Evolutionary conservation across 306 rosid species (phyloP), one percentile per base, ranked within the genome.

Genomic region (Pachyrhizus erosus): DNA sequence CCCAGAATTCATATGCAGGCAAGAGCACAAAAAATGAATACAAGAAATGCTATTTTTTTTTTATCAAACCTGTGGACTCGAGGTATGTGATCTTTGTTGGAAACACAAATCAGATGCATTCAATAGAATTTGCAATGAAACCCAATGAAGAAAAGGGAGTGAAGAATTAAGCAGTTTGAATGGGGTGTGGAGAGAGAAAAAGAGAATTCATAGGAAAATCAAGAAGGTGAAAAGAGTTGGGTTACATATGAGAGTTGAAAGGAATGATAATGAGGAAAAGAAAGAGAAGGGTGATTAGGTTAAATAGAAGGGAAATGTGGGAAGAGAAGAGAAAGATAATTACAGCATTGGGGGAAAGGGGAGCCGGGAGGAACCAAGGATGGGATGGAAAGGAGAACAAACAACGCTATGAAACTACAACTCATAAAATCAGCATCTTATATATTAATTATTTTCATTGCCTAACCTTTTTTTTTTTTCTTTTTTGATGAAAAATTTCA

Each of bases 151-250:
- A 74, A 73, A 70, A 62, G 7, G 34, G 78, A 87, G 87, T 82
- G 61, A 82, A 79, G 84, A 85, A 54, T 55, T 80, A 82, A 89
- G 79, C 78, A 58, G 27, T 75, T 34, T 58, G 34, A 77, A 84
- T 82, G 52, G 85, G 89, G 33, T 79, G 60, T 49, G 46, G 23
- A 31, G 42, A 64, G 24, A 64, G 34, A 81, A 13, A 42, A 10
- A 46, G 80, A 62, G 12, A 52, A 80, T 74, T 75, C 18, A 84
- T 7, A 43, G 67, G 82, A 82, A 83, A 77, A 90, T 83, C 88
- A 85, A 89, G 85, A 88, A 89, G 92, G 94, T 89, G 89, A 80
- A 61, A 80, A 87, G 86, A 86, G 85, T 79, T 76, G 84, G 88
- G 83, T 80, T 82, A 39, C 82, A 85, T 83, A 88, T 87, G 11